Base-by-base conservation (phyloP, 129 eudicot species). In the Calendula officinalis region DNA sequence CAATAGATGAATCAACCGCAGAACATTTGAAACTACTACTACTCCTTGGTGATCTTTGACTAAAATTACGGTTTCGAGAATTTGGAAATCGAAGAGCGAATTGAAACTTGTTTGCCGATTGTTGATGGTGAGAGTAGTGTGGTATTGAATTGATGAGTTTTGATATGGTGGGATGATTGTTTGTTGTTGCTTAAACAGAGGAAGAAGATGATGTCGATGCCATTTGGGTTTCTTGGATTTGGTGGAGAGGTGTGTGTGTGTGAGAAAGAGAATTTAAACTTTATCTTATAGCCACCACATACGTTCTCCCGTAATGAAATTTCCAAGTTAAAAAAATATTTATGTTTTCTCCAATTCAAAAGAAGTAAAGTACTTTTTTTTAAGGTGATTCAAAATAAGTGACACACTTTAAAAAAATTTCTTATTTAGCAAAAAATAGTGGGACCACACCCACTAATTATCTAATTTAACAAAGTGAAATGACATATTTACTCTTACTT, bases 211-310 rank as follows among this genome's bases (percentile, higher is more conserved):
- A 22, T 22, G 30, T 22, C 22, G 72, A 46, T 57, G 78, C 78
- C 78, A 73, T 73, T 13, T 65, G 56, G 13, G 52, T 60, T 68
- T 60, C n/a, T n/a, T n/a, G n/a, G 70, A 43, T 36, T 72, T 64
- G 55, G 74, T 68, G 55, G 73, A 32, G 2, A 2, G 2, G 30
- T 22, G 41, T 22, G 30, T 22, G 12, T 16, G 33, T 56, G 62
- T 67, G 63, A 38, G 69, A n/a, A n/a, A 35, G 70, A 43, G 46
- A n/a, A 35, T 50, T n/a, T 37, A 46, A 73, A 45, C 60, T 55
- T 56, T 62, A 64, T 73, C 60, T 56, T 35, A 73, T 65, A 56
- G 8, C 67, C 72, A 73, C 78, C 78, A 73, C 78, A 73, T 56
- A 73, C 59, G 63, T 33, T 2, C 59, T 34, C 4, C 6, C 58